phyloP scores from a whole-genome alignment of 2,329 filamentous ascomycete species.

The Byssoonygena ceratinophila region DNA sequence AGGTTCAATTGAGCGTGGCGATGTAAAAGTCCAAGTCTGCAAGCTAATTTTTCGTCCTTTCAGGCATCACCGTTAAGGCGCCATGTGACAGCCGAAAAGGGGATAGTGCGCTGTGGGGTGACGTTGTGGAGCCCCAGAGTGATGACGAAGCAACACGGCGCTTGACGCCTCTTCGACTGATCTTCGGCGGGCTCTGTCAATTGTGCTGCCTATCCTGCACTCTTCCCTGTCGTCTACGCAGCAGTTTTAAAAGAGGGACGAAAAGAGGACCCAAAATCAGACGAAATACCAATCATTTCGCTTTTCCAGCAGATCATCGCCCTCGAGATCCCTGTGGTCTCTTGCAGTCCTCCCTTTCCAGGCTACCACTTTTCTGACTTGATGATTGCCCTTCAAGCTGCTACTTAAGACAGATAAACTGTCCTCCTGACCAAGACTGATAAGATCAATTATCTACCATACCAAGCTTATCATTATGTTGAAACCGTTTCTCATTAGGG shows the following conservation, averaged over 20 bases:
- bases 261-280: background rate
- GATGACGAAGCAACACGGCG: background rate
- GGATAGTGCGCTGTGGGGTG: slow-evolving; percentile 5
- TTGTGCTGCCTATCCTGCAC: background rate
- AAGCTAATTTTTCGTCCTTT: slow-evolving; percentile 4
- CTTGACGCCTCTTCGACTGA: background rate
- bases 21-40: background rate
- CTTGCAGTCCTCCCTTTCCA: background rate
- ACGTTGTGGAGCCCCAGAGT: too few species aligned
- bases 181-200: background rate
- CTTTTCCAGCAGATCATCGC: background rate
- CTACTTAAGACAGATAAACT: background rate
- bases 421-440: background rate
- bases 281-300: background rate
- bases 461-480: slow-evolving; percentile 23
- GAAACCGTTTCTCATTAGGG: slow-evolving; percentile 34
- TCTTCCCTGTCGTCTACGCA: background rate
- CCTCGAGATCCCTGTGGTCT: background rate
- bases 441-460: background rate
- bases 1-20: slow-evolving; percentile 2
- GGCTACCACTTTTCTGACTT: slow-evolving; percentile 9
- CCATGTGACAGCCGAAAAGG: slow-evolving; percentile 9
- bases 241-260: background rate
- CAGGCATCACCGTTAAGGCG: background rate
- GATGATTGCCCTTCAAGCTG: background rate